These are phyloP conservation scores for Dillenia turbinata DNA, from an alignment of 164 flowering plant genomes.

Conservation along the genomic window DNA sequence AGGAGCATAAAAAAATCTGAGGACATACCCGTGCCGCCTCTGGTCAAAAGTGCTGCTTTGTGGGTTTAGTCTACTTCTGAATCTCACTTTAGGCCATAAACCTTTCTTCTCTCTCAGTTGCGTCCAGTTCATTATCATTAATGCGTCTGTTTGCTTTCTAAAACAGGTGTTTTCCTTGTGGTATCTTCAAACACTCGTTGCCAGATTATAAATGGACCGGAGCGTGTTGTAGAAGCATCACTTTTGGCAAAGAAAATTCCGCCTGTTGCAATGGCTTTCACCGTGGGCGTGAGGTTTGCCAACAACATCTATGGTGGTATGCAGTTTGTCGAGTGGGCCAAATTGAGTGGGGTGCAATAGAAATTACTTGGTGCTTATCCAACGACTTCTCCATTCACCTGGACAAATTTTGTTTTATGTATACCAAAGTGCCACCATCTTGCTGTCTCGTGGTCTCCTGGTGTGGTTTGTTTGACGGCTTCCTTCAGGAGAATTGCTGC, in stretches of 20 bases:
- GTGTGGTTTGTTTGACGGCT: no score
- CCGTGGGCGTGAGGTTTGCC: conserved; percentile 91
- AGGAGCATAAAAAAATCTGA: conserved; percentile 86
- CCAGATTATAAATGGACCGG: conserved; percentile 83
- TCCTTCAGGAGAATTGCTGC: no score
- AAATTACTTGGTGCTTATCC: no score
- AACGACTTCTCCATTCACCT: no score
- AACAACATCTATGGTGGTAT: conserved; percentile 91
- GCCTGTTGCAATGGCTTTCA: conserved; percentile 85
- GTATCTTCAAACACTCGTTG: conserved; percentile 93
- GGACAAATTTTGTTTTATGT: no score
- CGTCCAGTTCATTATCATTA: no score
- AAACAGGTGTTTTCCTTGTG: conserved; percentile 81
- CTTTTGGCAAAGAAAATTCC: conserved; percentile 72
- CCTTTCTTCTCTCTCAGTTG: no score
- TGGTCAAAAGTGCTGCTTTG: conserved; percentile 86
- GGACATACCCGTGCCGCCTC: conserved; percentile 93
- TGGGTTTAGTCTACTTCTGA: conserved; percentile 51
- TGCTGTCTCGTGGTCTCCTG: no score
- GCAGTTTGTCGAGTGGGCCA: conserved; percentile 99
- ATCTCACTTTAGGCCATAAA: no score
- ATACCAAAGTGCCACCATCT: no score
- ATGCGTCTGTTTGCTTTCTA: no score
- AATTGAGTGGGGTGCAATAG: conserved; percentile 90
- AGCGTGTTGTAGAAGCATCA: conserved; percentile 77